These are phyloP conservation scores for Boletus rubescentipes DNA, from an alignment of 768 basidiomycete genomes.

Conservation along the genomic window DNA sequence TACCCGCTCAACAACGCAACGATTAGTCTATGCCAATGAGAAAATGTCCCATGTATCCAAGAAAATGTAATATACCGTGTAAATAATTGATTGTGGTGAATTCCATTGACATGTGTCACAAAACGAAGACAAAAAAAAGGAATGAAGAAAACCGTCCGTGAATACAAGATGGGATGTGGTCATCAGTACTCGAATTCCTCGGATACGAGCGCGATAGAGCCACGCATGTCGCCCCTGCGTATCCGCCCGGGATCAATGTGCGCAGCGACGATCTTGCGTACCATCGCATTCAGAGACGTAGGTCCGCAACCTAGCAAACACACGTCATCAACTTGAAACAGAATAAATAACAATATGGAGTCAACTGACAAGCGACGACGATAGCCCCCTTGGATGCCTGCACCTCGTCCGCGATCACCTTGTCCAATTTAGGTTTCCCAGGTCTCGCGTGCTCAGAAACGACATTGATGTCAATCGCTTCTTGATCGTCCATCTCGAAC, in stretches of 20 bases:
- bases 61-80: neutral
- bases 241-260: conserved; percentile 58
- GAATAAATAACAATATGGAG: neutral
- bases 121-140: conserved; percentile 5
- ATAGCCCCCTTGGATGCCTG: conserved; percentile 51
- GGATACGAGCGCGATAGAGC: conserved; percentile 58
- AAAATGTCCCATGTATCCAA: neutral
- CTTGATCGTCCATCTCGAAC: conserved; percentile 54
- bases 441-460: conserved; percentile 63
- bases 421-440: conserved; percentile 65
- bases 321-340: neutral
- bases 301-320: conserved; percentile 66
- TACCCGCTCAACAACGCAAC: neutral
- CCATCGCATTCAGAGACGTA: conserved; percentile 61
- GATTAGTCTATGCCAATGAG: neutral
- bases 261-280: conserved; percentile 61
- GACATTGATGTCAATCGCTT: conserved; percentile 56
- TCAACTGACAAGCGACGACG: conserved; percentile 66
- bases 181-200: conserved; percentile 66
- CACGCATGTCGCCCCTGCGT: conserved; percentile 54
- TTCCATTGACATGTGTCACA: neutral
- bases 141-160: neutral
- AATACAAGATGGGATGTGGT: neutral
- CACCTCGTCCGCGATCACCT: conserved; percentile 66
- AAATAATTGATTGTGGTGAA: no score